Evolutionary conservation across 2,329 filamentous ascomycete species (phyloP).

Genomic region (Alternaria rosae): DNA sequence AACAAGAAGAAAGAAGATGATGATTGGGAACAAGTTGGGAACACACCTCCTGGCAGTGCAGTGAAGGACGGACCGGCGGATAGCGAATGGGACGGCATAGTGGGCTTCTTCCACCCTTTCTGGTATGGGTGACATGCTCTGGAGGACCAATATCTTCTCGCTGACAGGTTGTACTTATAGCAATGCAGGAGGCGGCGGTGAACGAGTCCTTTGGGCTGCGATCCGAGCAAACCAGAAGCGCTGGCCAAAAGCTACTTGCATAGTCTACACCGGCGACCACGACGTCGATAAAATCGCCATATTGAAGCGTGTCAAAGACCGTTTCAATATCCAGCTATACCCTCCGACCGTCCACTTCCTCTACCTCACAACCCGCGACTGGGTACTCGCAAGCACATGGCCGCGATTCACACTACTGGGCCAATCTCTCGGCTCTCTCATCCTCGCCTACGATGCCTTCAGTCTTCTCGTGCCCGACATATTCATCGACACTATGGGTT

Average conservation of each 20-base stretch:
- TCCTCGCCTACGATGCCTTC: conserved; percentile 92
- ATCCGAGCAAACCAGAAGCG: conserved; percentile 87
- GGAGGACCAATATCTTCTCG: neutral
- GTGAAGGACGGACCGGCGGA: conserved; percentile 55
- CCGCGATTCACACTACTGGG: conserved; percentile 91
- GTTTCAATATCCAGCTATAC: conserved; percentile 92
- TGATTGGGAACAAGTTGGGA: conserved; percentile 75
- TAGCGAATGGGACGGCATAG: conserved; percentile 79
- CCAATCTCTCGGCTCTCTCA: conserved; percentile 88
- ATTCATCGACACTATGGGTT: conserved; percentile 98
- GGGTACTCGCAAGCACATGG: conserved; percentile 86
- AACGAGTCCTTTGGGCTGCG: conserved; percentile 95
- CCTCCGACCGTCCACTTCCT: conserved; percentile 84
- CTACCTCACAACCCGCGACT: conserved; percentile 86
- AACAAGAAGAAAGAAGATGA: conserved; percentile 58
- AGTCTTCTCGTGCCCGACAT: conserved; percentile 90
- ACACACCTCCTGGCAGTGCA: conserved; percentile 56
- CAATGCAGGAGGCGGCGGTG: conserved; percentile 94
- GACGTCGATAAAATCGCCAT: conserved; percentile 83
- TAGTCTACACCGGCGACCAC: conserved; percentile 95
- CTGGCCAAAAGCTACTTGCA: conserved; percentile 87
- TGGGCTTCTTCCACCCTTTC: conserved; percentile 98
- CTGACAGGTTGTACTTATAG: conserved; percentile 56
- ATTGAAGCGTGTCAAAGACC: conserved; percentile 75
- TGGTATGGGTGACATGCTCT: conserved; percentile 65